Evolutionary conservation across 164 flowering plant species (phyloP).

Genomic region (Vitis labrusca): DNA sequence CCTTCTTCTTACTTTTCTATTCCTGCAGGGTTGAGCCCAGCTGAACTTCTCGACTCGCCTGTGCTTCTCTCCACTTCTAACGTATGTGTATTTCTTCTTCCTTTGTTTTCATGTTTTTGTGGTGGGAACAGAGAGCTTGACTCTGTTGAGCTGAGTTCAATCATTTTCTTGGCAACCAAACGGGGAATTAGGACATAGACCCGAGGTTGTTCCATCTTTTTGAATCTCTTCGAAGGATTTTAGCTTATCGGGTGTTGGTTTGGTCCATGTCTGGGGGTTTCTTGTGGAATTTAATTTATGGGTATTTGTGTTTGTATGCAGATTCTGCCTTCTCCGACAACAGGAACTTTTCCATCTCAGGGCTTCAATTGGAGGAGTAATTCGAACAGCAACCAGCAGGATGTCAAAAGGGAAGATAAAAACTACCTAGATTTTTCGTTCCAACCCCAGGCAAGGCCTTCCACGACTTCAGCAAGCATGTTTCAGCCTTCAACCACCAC

Average conservation of each 20-base stretch:
- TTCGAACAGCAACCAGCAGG: slow-evolving; percentile 22
- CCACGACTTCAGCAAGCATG: slow-evolving; percentile 13
- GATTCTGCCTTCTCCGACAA: slow-evolving; percentile 70
- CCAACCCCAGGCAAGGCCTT: slow-evolving; percentile 31
- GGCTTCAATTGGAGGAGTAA: slow-evolving; percentile 42
- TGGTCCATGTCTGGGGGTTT: too few species aligned
- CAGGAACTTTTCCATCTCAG: slow-evolving; percentile 52
- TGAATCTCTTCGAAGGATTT: neutral
- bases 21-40: slow-evolving; percentile 59
- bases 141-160: too few species aligned
- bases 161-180: too few species aligned
- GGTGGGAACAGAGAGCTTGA: neutral
- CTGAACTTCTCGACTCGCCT: slow-evolving; percentile 64
- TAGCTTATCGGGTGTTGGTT: neutral
- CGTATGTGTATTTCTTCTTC: slow-evolving; percentile 27
- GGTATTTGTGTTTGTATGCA: slow-evolving; percentile 20
- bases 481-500: slow-evolving; percentile 19
- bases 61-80: slow-evolving; percentile 41
- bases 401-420: slow-evolving; percentile 37
- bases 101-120: neutral
- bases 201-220: neutral
- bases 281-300: neutral
- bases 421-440: slow-evolving; percentile 50
- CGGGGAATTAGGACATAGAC: too few species aligned
- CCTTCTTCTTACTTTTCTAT: slow-evolving; percentile 62